Evolutionary conservation across 805 yeast genomes (phyloP), one percentile per base, ranked within the genome.

Genomic region (Suhomyces emberorum): DNA sequence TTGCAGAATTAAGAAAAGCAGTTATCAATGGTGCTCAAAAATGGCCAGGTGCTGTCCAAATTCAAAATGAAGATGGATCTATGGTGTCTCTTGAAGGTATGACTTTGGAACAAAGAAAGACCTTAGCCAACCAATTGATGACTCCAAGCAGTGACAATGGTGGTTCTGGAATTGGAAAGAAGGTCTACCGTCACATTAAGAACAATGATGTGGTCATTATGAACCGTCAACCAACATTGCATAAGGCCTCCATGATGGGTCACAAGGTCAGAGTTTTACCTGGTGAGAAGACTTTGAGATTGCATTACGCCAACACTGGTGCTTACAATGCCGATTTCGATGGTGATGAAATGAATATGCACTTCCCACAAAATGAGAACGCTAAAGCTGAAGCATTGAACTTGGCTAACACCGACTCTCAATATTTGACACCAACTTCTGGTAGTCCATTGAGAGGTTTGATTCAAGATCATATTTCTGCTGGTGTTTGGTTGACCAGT

Each of bases 281-380:
- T 4, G 95, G 96, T 41, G 98, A 93, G 59, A 93, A 93, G 72
- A 95, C 98, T 3, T 71, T 93, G 52, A 79, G 99, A 57, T 71
- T 93, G 63, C 99, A 93, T 63, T 93, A 93, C 64, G 99, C 99
- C 53, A 93, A 93, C 65, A 93, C 98, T 30, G 97, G 97, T 67
- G 97, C 98, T 29, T 93, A 91, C 67, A 91, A 91, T 62, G 98
- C 98, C 26, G 98, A 91, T 76, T 91, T 93, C 54, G 98, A 91
- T 67, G 98, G 98, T 73, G 98, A 91, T 66, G 98, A 91, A 71
- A 91, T 91, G 98, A 91, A 91, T 62, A 84, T 91, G 96, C 98
- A 91, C 69, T 91, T 91, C 74, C 98, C 98, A 18, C 98, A 91
- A 69, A 88, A 86, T 63, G 97, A 91, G 68, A 86, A 87, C 51